Evolutionary conservation across 352 stramenopile genomes (phyloP), one percentile per base, ranked within the genome.

Genomic region (Phytophthora podocarpi): DNA sequence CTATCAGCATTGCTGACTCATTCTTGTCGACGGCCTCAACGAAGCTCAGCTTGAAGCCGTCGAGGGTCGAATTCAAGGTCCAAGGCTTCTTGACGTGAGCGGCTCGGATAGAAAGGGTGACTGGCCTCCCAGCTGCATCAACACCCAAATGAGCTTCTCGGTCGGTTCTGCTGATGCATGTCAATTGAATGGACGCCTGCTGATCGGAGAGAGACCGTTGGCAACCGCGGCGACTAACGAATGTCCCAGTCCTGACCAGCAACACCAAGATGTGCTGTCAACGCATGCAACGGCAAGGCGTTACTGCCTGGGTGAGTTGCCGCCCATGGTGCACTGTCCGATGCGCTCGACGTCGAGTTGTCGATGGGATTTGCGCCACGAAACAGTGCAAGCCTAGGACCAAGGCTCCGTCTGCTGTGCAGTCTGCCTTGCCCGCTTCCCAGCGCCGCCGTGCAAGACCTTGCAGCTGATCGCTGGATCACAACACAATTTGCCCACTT

Each of bases 261-360:
- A 21, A 58, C n/a, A 59, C 37, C 37, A 64, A 47, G 56, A 64
- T 64, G 47, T 64, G 37, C 15, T 20, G 30, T 35, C 34, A 49
- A 57, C n/a, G 30, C 36, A 58, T 59, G 47, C 57, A 59, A 59
- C 57, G 37, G 18, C 36, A 15, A 49, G 12, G 31, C 23, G 57
- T 65, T 65, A 65, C 57, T 59, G 46, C 47, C 30, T 52, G 57
- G 47, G 47, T 59, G 47, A 65, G 57, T 48, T 18, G 36, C 40
- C 16, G 35, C 13, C 30, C 23, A 52, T 46, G n/a, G n/a, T n/a
- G n/a, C n/a, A n/a, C n/a, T n/a, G n/a, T n/a, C n/a, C n/a, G n/a
- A n/a, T n/a, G n/a, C n/a, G n/a, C n/a, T n/a, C n/a, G n/a, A n/a
- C n/a, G n/a, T n/a, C n/a, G n/a, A n/a, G n/a, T n/a, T n/a, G n/a